A percentile compares a stretch with the other conserved stretches of the same genome.
These are phyloP conservation scores for Buxus sempervirens DNA, from an alignment of 164 flowering plant genomes.

Conservation along the genomic window DNA sequence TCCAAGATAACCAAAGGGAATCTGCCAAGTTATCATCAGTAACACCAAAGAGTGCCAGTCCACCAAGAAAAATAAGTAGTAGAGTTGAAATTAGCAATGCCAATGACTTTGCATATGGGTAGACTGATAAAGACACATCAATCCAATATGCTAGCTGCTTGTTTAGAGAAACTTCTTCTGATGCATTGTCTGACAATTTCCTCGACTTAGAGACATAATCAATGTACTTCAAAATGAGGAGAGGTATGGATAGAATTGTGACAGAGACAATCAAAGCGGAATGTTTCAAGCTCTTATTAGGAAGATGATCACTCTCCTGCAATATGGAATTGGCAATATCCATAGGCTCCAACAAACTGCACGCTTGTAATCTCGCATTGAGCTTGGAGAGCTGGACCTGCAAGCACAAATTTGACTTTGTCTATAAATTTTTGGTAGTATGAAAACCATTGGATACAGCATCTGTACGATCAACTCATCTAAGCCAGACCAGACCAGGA, in stretches of 20 bases:
- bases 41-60: slow-evolving; percentile 76
- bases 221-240: slow-evolving; percentile 50
- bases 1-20: slow-evolving; percentile 84
- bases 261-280: slow-evolving; percentile 48
- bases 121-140: slow-evolving; percentile 56
- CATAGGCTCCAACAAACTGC: slow-evolving; percentile 25
- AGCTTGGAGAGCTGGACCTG: slow-evolving; percentile 49
- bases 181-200: slow-evolving; percentile 36
- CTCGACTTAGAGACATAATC: slow-evolving; percentile 49
- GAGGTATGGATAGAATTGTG: slow-evolving; percentile 37
- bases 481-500: not conserved
- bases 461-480: not conserved
- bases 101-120: slow-evolving; percentile 67
- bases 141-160: slow-evolving; percentile 65
- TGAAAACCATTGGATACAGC: not conserved
- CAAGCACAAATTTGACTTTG: slow-evolving; percentile 10
- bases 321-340: slow-evolving; percentile 19
- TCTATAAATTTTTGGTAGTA: not conserved
- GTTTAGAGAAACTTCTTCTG: slow-evolving; percentile 55
- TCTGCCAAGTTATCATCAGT: slow-evolving; percentile 66
- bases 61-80: slow-evolving; percentile 65
- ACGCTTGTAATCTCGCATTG: slow-evolving; percentile 34
- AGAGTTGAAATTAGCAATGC: slow-evolving; percentile 70
- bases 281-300: slow-evolving; percentile 40
- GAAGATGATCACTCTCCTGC: slow-evolving; percentile 21